Evolutionary conservation across 768 basidiomycete species (phyloP), one percentile per base, ranked within the genome.

Genomic region (Mycena indigotica): DNA sequence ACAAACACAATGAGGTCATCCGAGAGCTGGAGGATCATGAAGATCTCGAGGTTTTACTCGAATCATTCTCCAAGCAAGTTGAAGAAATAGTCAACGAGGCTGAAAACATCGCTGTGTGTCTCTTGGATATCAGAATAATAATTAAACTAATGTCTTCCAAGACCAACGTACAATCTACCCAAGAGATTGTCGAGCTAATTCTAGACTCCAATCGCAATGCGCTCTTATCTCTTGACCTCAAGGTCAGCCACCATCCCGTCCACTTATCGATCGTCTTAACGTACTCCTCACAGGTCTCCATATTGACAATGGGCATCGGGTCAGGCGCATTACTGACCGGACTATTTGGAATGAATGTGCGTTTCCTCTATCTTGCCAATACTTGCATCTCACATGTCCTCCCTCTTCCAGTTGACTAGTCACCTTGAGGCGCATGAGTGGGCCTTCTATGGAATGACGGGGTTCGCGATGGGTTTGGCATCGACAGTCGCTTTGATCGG

Each of bases 171-270:
- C 91, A 95, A 73, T 94, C 95, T 13, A 98, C 96, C 0, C 96
- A 98, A 77, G 96, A 98, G 74, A 98, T 98, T 52, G 93, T 96
- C 2, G 96, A 98, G 72, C 81, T 98, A 57, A 94, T 98, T 67
- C 80, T 98, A 38, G 96, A 98, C 71, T 91, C 95, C 48, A 97
- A 97, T 75, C 88, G 96, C 48, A 98, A 98, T 66, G 84, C 90
- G 4, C 79, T 98, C 16, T 80, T 98, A 21, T 92, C 93, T 45
- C 82, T 98, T 29, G 95, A 98, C 73, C 79, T 98, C 39, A 89
- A 95, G 79, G 92, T 88, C 62, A 17, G 15, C 50, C 2, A 3
- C 3, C 29, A 40, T 28, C 39, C 53, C 28, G n/a, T 46, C 17
- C 17, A 25, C 28, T 48, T 3, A 32, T 45, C 44, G 5, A 39